phyloP scores from a whole-genome alignment of 441 rosid species.

The Adansonia rubrostipa region DNA sequence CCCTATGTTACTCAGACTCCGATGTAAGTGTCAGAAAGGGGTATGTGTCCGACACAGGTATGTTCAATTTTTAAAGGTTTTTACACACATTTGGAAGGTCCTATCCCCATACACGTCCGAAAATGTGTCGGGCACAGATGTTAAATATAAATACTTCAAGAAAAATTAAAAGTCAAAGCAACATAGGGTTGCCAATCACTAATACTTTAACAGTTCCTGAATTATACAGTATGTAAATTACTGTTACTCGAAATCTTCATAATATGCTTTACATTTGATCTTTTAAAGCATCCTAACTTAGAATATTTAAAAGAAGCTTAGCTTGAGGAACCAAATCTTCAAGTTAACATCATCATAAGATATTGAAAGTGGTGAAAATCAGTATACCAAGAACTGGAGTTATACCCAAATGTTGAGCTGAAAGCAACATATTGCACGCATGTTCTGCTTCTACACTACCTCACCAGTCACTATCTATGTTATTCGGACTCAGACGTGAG shows the following conservation, averaged over 20 bases:
- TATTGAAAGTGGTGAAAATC: background rate
- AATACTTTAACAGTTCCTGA: too few relatives aligned
- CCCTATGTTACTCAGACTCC: background rate
- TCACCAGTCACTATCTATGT: background rate
- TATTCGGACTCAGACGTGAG: background rate
- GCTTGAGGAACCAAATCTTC: background rate
- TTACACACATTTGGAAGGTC: background rate
- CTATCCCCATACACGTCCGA: background rate
- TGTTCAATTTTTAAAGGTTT: background rate
- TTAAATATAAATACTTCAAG: background rate
- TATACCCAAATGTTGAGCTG: background rate
- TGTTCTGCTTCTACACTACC: background rate
- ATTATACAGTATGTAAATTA: too few relatives aligned
- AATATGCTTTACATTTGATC: background rate
- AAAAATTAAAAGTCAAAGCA: background rate
- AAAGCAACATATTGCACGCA: background rate
- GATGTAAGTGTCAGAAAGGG: background rate
- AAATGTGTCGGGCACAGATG: background rate
- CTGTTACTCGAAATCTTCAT: too few relatives aligned
- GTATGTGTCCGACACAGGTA: background rate
- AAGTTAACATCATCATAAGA: background rate
- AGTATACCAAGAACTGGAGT: background rate
- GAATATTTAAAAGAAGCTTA: background rate
- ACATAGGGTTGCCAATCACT: background rate
- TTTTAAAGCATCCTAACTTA: background rate